Evolutionary conservation across 768 basidiomycete genomes (phyloP).

Genomic region (Tylopilus felleus): DNA sequence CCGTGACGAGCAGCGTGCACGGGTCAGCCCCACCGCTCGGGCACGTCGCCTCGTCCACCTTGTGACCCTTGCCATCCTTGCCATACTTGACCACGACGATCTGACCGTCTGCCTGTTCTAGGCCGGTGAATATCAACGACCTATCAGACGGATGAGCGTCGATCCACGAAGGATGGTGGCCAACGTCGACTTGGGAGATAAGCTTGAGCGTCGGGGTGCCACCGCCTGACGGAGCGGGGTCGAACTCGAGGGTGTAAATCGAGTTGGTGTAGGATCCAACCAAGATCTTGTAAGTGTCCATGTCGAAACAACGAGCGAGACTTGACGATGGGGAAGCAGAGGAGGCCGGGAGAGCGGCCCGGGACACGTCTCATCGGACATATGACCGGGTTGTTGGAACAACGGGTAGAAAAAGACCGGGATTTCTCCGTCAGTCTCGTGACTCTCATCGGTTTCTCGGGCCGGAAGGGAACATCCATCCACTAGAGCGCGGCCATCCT

Average conservation of each 20-base stretch:
- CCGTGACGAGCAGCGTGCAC: constrained; percentile 58
- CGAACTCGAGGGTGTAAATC: constrained; percentile 63
- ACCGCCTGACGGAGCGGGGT: constrained; percentile 47
- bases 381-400: too few species aligned
- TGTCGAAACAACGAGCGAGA: not conserved
- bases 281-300: constrained; percentile 41
- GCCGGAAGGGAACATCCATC: too few species aligned
- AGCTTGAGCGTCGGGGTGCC: constrained; percentile 53
- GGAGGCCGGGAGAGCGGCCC: not conserved
- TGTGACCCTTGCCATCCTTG: constrained; percentile 42
- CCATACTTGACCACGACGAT: constrained; percentile 59
- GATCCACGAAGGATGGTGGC: constrained; percentile 76
- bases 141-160: constrained; percentile 53
- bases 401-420: not conserved
- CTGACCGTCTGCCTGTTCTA: constrained; percentile 67
- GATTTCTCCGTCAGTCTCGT: too few species aligned
- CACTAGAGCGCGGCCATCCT: too few species aligned
- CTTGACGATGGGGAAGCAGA: not conserved
- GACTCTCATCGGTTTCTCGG: not conserved
- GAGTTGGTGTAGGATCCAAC: constrained; percentile 64
- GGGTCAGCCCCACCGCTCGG: constrained; percentile 58
- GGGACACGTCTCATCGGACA: too few species aligned
- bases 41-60: constrained; percentile 40
- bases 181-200: constrained; percentile 45
- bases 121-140: constrained; percentile 59